Conservation (phyloP, 352 stramenopile genomes). For the Lagenidium giganteum region DNA sequence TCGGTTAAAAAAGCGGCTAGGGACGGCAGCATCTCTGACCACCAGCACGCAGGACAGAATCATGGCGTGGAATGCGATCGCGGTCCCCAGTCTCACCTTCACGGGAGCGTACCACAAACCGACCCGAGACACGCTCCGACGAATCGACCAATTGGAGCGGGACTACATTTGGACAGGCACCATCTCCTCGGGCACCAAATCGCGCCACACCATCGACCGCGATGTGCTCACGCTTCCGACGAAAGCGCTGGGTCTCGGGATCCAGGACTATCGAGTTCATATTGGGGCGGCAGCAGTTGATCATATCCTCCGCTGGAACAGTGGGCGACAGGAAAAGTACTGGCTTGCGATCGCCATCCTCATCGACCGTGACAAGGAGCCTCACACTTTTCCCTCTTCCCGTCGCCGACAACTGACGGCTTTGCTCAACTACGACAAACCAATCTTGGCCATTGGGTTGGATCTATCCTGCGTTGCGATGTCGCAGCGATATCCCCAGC, state of each 20-base stretch:
- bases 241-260: not conserved
- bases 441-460: too few relatives aligned
- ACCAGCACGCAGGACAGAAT: not conserved
- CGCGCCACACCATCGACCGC: too few relatives aligned
- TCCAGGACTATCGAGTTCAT: not conserved
- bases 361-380: not conserved
- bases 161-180: constrained; percentile 4
- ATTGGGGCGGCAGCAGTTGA: not conserved
- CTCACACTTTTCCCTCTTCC: not conserved
- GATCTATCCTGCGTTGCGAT: too few relatives aligned
- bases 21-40: not conserved
- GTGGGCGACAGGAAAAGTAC: constrained; percentile 2
- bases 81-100: constrained; percentile 5
- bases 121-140: not conserved
- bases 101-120: constrained; percentile 6
- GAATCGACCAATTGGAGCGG: not conserved
- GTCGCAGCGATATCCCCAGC: too few relatives aligned
- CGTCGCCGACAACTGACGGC: too few relatives aligned
- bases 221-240: too few relatives aligned
- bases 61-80: constrained; percentile 3
- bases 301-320: constrained; percentile 4
- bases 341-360: constrained; percentile 1
- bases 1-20: not conserved
- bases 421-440: too few relatives aligned
- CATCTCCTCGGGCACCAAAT: not conserved